Base-by-base conservation (phyloP, 2,329 filamentous ascomycete species). In the Fusarium fujikuroi region DNA sequence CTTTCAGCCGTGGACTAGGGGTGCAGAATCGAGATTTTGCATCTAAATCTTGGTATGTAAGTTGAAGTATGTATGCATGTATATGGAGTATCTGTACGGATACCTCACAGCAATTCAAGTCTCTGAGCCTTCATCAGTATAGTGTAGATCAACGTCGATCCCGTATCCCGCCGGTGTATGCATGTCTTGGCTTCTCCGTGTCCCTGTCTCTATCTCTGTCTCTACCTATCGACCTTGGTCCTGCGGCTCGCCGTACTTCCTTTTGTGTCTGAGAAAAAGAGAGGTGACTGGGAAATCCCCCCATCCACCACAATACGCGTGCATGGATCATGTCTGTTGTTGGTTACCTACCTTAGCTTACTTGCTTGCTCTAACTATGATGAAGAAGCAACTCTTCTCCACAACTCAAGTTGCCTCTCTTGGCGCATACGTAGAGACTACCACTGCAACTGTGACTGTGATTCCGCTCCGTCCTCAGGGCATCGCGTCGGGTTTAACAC, bases 111-210 rank as follows among this genome's bases (percentile, higher is more conserved):
- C 60, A 68, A 72, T 72, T 66, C 65, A 53, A 70, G 69, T 61
- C 59, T 63, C 58, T 52, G 63, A 64, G 67, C 66, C 57, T 63
- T 57, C 19, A 53, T 53, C 32, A 21, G 32, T 39, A 62, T 37
- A 42, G 57, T 74, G 72, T 59, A 70, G 74, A 76, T 77, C 72
- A 70, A 60, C 72, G 72, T 73, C 74, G 76, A 77, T 77, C 75
- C 65, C 61, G 52, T 64, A 54, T 65, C 37, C 49, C 44, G 52
- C 49, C 49, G 49, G 49, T 53, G 49, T 10, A 53, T 65, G 60
- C 66, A 50, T 65, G 60, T 70, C 66, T 70, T 53, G 53, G 60
- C 49, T 66, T 66, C 49, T 43, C 40, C 30, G 34, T 32, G 52
- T 62, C 50, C 39, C 25, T 66, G 63, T 59, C 60, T 54, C 42